These are phyloP conservation scores for Sclerotinia trifoliorum DNA, from an alignment of 2,329 filamentous ascomycete genomes.

Conservation along the genomic window DNA sequence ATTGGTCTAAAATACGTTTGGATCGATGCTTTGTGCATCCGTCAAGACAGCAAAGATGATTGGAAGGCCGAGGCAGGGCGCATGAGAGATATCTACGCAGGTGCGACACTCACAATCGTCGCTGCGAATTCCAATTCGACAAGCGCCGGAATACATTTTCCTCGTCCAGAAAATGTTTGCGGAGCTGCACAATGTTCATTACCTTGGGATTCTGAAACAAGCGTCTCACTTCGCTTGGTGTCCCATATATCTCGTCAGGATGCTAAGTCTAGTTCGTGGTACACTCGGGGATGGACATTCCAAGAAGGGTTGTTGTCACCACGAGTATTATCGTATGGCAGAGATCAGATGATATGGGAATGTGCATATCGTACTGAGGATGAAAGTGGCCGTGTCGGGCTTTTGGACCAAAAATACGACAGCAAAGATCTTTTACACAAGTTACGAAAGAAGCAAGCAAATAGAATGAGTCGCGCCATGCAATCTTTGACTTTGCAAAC, in stretches of 20 bases:
- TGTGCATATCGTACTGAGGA: constrained; percentile 16
- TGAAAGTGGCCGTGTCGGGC: constrained; percentile 21
- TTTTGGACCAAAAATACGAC: constrained; percentile 25
- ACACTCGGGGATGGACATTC: constrained; percentile 20
- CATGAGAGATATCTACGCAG: constrained; percentile 20
- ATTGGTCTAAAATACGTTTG: constrained; percentile 18
- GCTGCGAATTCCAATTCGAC: constrained; percentile 19
- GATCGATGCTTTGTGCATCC: constrained; percentile 21
- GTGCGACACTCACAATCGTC: constrained; percentile 14
- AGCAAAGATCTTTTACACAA: constrained; percentile 25
- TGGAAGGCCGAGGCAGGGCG: constrained; percentile 14
- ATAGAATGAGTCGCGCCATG: not conserved
- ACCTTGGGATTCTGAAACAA: constrained; percentile 1
- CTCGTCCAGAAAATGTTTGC: not conserved
- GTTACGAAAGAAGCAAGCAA: constrained; percentile 18
- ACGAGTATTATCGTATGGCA: constrained; percentile 20
- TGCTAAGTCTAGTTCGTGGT: constrained; percentile 20
- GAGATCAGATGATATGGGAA: constrained; percentile 23
- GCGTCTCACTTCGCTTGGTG: constrained; percentile 4
- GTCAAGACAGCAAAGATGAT: constrained; percentile 20
- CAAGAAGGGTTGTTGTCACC: constrained; percentile 20
- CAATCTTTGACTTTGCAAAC: constrained; percentile 5
- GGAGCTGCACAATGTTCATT: not conserved
- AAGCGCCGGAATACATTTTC: constrained; percentile 16
- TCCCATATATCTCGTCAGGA: constrained; percentile 19